These are phyloP conservation scores for Nicotiana tabacum DNA, from an alignment of 257 asterid genomes.

Conservation along the genomic window DNA sequence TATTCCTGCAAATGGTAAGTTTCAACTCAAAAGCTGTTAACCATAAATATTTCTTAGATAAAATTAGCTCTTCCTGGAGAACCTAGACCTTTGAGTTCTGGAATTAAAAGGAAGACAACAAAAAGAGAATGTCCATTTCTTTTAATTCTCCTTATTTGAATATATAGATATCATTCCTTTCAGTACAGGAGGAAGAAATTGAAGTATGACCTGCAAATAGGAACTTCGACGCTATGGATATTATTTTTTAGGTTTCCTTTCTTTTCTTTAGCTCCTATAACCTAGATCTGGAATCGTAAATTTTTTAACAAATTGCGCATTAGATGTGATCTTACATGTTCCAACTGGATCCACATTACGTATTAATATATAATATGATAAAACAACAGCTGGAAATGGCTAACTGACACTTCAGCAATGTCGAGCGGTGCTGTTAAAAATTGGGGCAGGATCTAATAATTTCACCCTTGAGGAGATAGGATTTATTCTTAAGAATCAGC, in stretches of 20 bases:
- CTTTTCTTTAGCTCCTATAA: background rate
- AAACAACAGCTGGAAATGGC: no score
- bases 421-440: no score
- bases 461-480: no score
- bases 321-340: background rate
- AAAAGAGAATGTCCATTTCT: background rate
- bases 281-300: background rate
- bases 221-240: background rate
- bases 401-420: no score
- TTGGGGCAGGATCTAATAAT: no score
- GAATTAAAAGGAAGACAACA: background rate
- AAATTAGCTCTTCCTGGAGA: background rate
- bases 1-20: constrained; percentile 87
- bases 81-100: background rate
- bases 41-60: background rate
- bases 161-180: background rate
- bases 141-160: background rate
- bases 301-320: background rate
- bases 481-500: no score
- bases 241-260: background rate
- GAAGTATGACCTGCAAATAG: background rate
- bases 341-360: background rate
- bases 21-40: background rate
- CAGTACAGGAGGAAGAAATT: background rate
- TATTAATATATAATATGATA: no score